Evolutionary conservation across 192 early-diverging fungal species (phyloP).

Genomic region (Coemansia furcata): DNA sequence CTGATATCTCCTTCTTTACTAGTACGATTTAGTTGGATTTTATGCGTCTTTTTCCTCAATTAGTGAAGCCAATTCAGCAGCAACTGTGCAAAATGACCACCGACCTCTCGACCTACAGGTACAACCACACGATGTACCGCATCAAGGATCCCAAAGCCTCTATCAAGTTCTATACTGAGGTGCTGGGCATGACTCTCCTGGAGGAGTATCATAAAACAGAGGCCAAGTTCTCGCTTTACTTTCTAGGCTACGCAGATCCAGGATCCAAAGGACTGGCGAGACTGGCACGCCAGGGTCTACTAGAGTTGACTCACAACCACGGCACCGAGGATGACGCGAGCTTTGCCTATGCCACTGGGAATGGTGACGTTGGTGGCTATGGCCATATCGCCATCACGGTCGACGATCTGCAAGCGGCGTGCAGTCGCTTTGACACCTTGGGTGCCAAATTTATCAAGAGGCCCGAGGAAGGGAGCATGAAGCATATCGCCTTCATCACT

Average conservation of each 20-base stretch:
- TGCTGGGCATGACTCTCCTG: slow-evolving; percentile 72
- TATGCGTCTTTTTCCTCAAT: slow-evolving; percentile 5
- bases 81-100: slow-evolving; percentile 41
- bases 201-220: slow-evolving; percentile 31
- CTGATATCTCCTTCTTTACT: neutral
- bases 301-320: slow-evolving; percentile 88
- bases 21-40: neutral
- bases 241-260: slow-evolving; percentile 66
- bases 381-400: slow-evolving; percentile 83
- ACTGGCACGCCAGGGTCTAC: slow-evolving; percentile 65
- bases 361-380: slow-evolving; percentile 71
- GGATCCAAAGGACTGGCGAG: slow-evolving; percentile 42
- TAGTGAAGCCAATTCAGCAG: neutral
- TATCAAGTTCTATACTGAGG: slow-evolving; percentile 69
- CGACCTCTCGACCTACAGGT: slow-evolving; percentile 46
- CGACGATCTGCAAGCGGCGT: slow-evolving; percentile 74
- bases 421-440: slow-evolving; percentile 67
- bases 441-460: slow-evolving; percentile 77
- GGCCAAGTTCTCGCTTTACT: slow-evolving; percentile 68
- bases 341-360: slow-evolving; percentile 69
- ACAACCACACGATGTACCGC: slow-evolving; percentile 88
- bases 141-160: slow-evolving; percentile 79
- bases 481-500: slow-evolving; percentile 77
- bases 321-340: slow-evolving; percentile 67
- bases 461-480: slow-evolving; percentile 73